Base-by-base conservation (phyloP, 2,329 filamentous ascomycete genomes). In the Raffaelea deltoideospora region DNA sequence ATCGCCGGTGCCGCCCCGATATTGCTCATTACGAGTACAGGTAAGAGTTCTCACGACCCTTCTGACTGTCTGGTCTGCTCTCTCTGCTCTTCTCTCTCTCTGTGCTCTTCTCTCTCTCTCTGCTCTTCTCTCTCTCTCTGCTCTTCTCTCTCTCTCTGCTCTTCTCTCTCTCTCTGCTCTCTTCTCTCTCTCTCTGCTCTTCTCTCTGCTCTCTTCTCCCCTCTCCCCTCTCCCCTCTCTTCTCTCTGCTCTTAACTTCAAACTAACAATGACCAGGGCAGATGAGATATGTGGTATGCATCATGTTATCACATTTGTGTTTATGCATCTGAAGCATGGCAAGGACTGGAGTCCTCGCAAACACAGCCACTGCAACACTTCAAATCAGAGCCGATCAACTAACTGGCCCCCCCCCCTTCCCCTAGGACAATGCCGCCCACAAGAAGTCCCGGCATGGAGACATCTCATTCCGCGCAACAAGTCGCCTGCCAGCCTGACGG, bases 391-490 rank as follows among this genome's bases (percentile, higher is more conserved):
- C 23, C 23, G 23, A 26, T 26, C 10, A 14, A 6, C 13, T 15
- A 8, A 18, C 35, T 32, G 11, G 3, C 19, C 21, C 27, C 31
- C 30, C 13, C 6, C 15, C 19, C 27, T n/a, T 24, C n/a, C 24
- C 8, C 20, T 37, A 57, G 55, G 55, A 34, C 53, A 57, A 47
- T 59, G 56, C 50, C 57, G 53, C 38, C 56, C 56, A 4, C 53
- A 52, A 30, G 46, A 50, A 15, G 48, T 51, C 21, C 51, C 54
- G 11, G 45, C 50, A 2, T 59, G 56, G 56, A 53, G 56, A 40
- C 52, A 52, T 43, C 46, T 56, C 39, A 57, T 58, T 47, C 53
- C 51, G 44, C 54, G 52, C 43, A 46, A 51, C 42, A 53, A 50
- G 43, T 13, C 28, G 5, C 39, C 38, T 5, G 20, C 30, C 28